Evolutionary conservation across 2,329 filamentous ascomycete species (phyloP).

Genomic region (Claviceps paspali): DNA sequence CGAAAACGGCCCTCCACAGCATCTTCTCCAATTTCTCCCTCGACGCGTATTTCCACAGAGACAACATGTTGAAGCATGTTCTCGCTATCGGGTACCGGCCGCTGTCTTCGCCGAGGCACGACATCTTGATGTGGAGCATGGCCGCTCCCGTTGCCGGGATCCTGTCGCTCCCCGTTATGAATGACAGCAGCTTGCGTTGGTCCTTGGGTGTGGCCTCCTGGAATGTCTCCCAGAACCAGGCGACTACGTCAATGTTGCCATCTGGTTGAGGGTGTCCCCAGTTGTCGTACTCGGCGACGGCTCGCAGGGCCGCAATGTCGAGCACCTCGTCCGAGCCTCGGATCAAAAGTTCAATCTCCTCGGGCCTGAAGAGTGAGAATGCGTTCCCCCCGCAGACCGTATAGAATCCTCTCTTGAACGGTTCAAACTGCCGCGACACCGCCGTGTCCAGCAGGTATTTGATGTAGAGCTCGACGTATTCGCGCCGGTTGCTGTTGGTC

Average conservation of each 20-base stretch:
- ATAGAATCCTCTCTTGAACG: conserved; percentile 88
- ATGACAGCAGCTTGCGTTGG: conserved; percentile 67
- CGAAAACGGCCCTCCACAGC: conserved; percentile 75
- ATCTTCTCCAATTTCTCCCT: conserved; percentile 52
- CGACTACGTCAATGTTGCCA: conserved; percentile 49
- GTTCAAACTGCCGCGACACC: conserved; percentile 72
- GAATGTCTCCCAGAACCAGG: conserved; percentile 86
- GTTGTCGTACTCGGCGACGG: conserved; percentile 68
- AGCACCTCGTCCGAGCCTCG: conserved; percentile 72
- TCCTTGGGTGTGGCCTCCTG: conserved; percentile 45
- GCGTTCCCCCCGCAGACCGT: conserved; percentile 84
- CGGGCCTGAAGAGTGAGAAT: conserved; percentile 70
- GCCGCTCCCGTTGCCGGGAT: conserved; percentile 80
- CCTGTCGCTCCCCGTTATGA: conserved; percentile 81
- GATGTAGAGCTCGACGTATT: conserved; percentile 78
- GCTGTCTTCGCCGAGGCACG: conserved; percentile 59
- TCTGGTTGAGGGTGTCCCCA: conserved; percentile 47
- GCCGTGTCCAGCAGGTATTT: conserved; percentile 64
- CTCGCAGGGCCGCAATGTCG: conserved; percentile 60
- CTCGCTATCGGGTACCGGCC: conserved; percentile 69
- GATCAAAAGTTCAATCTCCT: conserved; percentile 81
- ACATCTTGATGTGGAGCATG: conserved; percentile 60
- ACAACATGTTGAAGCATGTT: conserved; percentile 81
- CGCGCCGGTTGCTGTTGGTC: conserved; percentile 68
- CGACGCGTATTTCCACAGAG: conserved; percentile 56